Conservation (phyloP, 306 rosid species). For the Vigna hirtella region DNA sequence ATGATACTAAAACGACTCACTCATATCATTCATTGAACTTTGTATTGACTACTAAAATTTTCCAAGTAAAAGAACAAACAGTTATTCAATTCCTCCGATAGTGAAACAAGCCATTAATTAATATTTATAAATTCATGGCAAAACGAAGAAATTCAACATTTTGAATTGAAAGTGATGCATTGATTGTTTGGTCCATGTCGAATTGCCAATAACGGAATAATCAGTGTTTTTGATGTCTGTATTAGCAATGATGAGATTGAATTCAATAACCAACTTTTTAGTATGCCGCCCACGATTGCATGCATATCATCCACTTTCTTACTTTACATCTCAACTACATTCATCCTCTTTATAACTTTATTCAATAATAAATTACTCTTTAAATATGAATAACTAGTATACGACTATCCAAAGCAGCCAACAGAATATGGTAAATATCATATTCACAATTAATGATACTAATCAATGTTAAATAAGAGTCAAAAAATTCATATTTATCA, state of each 20-base stretch:
- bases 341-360: not conserved
- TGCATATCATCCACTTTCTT: not conserved
- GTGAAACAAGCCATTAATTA: not conserved
- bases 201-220: constrained; percentile 5
- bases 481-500: no score
- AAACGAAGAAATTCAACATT: constrained; percentile 41
- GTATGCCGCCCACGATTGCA: constrained; percentile 49
- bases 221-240: no score
- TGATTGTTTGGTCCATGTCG: no score
- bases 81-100: not conserved
- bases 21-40: constrained; percentile 5
- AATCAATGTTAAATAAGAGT: not conserved
- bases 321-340: constrained; percentile 23
- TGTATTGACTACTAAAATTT: no score
- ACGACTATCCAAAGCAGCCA: constrained; percentile 39
- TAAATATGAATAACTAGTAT: not conserved
- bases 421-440: not conserved
- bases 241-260: not conserved
- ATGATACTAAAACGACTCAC: not conserved
- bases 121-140: not conserved
- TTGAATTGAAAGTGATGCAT: constrained; percentile 49
- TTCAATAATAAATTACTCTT: not conserved
- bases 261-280: constrained; percentile 15
- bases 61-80: no score
- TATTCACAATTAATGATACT: not conserved